phyloP scores from a whole-genome alignment of 495 filamentous ascomycete genomes.

The Tetracladium marchalianum region DNA sequence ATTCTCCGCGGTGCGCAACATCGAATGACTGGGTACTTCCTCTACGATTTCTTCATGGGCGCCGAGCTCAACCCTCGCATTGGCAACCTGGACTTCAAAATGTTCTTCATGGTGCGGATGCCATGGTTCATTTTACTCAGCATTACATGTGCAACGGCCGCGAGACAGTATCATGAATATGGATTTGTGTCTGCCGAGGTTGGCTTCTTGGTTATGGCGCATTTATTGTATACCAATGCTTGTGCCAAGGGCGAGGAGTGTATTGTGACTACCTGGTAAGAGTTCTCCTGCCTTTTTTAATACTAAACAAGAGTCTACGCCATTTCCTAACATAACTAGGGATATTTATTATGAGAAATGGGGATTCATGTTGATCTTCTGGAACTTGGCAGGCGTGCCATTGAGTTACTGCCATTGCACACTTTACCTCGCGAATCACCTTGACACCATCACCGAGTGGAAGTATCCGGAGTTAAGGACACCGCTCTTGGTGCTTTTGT shows the following conservation, averaged over 20 bases:
- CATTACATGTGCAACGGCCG: slow-evolving; percentile 64
- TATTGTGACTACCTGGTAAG: slow-evolving; percentile 79
- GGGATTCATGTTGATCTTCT: slow-evolving; percentile 99
- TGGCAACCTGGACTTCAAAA: slow-evolving; percentile 91
- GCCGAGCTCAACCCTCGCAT: slow-evolving; percentile 93
- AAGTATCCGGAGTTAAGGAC: slow-evolving; percentile 47
- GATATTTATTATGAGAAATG: slow-evolving; percentile 99
- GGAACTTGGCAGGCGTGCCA: slow-evolving; percentile 95
- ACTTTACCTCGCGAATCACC: slow-evolving; percentile 83
- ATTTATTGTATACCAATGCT: slow-evolving; percentile 93
- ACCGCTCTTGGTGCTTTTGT: slow-evolving; percentile 55
- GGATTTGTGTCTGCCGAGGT: slow-evolving; percentile 90
- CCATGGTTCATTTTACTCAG: slow-evolving; percentile 94
- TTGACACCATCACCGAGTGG: slow-evolving; percentile 57
- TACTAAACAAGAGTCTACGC: background rate
- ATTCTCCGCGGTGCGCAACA: slow-evolving; percentile 70
- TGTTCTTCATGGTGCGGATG: slow-evolving; percentile 97
- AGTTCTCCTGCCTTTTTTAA: background rate
- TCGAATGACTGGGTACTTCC: slow-evolving; percentile 81
- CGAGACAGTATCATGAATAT: slow-evolving; percentile 78
- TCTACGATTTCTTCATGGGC: slow-evolving; percentile 99
- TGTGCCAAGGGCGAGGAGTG: slow-evolving; percentile 95
- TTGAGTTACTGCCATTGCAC: slow-evolving; percentile 96
- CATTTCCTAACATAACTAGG: slow-evolving; percentile 6
- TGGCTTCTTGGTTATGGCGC: slow-evolving; percentile 80